phyloP scores from a whole-genome alignment of 495 filamentous ascomycete species.

The Xylaria acuta region DNA sequence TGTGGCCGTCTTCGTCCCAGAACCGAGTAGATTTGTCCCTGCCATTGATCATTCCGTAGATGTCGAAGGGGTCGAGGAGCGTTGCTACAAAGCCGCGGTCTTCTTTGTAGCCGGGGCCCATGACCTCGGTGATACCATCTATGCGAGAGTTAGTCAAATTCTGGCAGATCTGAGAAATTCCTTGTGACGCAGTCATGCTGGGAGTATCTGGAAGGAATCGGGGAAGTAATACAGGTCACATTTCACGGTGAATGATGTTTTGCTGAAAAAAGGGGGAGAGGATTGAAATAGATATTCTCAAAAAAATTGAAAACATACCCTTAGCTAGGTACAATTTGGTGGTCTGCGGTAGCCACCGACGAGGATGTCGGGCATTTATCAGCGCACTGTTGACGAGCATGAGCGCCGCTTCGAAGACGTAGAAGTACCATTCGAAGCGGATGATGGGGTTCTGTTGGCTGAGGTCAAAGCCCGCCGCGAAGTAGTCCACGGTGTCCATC shows the following conservation, averaged over 20 bases:
- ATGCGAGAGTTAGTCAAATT: background rate
- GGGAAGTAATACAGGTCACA: background rate
- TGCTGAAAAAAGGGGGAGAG: background rate
- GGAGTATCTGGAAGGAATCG: background rate
- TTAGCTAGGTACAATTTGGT: slow-evolving; percentile 68
- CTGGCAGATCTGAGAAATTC: background rate
- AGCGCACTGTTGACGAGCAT: slow-evolving; percentile 69
- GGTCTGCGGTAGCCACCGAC: slow-evolving; percentile 63
- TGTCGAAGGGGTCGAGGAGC: slow-evolving; percentile 71
- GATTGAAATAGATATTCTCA: background rate
- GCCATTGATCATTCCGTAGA: slow-evolving; percentile 62
- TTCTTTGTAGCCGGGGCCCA: slow-evolving; percentile 68
- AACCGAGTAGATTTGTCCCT: slow-evolving; percentile 58
- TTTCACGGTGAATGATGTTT: background rate
- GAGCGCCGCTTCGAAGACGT: slow-evolving; percentile 68
- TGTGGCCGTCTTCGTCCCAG: slow-evolving; percentile 54
- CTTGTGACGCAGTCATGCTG: background rate
- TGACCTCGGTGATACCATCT: slow-evolving; percentile 68
- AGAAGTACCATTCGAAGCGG: slow-evolving; percentile 76
- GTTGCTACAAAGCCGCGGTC: slow-evolving; percentile 58
- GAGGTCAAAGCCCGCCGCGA: slow-evolving; percentile 38
- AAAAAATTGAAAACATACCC: slow-evolving; percentile 33
- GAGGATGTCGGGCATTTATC: slow-evolving; percentile 69
- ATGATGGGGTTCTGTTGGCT: slow-evolving; percentile 56
- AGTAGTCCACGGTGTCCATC: slow-evolving; percentile 42